Conservation (phyloP, 306 rosid species). For the Vigna mungo region DNA sequence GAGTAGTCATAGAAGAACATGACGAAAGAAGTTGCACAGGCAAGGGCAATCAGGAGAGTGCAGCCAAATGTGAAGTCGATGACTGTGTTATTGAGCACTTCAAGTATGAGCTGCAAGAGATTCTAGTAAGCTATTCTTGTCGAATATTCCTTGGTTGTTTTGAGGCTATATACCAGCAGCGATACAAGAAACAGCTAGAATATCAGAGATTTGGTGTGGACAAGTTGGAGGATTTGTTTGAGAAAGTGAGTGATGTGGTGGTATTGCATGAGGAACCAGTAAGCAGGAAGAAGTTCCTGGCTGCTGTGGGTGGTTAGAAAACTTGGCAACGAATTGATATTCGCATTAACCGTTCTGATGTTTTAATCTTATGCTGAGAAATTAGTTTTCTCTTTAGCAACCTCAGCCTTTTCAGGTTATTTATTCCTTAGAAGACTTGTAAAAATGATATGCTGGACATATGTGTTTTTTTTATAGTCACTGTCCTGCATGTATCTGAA, state of each 20-base stretch:
- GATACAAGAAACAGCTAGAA: constrained; percentile 83
- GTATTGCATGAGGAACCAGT: constrained; percentile 78
- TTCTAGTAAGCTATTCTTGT: constrained; percentile 94
- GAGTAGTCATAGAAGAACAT: constrained; percentile 66
- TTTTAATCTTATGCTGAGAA: constrained; percentile 42
- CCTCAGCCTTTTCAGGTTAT: constrained; percentile 33
- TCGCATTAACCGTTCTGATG: constrained; percentile 41
- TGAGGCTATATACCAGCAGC: constrained; percentile 74
- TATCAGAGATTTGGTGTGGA: constrained; percentile 67
- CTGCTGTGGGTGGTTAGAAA: constrained; percentile 66
- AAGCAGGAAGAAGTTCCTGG: constrained; percentile 76
- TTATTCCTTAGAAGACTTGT: constrained; percentile 27
- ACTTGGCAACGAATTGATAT: constrained; percentile 20
- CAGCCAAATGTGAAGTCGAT: constrained; percentile 48
- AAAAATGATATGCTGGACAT: constrained; percentile 47
- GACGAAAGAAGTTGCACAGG: constrained; percentile 50
- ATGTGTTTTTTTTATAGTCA: constrained; percentile 55
- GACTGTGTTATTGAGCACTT: constrained; percentile 61
- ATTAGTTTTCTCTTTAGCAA: constrained; percentile 40
- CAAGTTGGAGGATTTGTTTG: constrained; percentile 77
- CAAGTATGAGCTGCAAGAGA: constrained; percentile 87
- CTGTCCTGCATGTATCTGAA: constrained; percentile 64
- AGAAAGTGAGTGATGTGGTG: constrained; percentile 78
- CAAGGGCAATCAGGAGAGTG: constrained; percentile 50
- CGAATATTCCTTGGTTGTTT: constrained; percentile 75